Conservation (phyloP, 345 rosid genomes). For the Brassica carinata region DNA sequence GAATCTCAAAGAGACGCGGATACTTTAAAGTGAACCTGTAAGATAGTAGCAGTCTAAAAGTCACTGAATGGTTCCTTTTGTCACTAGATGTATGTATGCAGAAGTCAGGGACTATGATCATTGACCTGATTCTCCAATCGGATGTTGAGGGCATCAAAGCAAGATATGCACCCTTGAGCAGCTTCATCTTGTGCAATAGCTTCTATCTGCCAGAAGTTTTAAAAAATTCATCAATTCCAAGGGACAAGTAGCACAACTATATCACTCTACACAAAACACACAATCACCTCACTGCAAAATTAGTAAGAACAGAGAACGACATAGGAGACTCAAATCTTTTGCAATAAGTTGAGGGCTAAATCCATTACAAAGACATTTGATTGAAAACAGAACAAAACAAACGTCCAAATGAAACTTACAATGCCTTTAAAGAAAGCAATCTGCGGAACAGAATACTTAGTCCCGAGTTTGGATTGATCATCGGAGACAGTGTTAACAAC, state of each 20-base stretch:
- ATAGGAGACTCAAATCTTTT: background rate
- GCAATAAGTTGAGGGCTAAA: background rate
- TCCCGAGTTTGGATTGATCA: slow-evolving; percentile 89
- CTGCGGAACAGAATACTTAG: slow-evolving; percentile 80
- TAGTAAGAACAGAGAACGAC: background rate
- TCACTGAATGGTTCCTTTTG: background rate
- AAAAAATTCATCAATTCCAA: slow-evolving; percentile 8
- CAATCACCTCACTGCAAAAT: slow-evolving; percentile 1
- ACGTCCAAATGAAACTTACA: slow-evolving; percentile 49
- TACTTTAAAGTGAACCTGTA: slow-evolving; percentile 1
- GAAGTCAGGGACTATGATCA: slow-evolving; percentile 19
- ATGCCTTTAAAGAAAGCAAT: slow-evolving; percentile 78
- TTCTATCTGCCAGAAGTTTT: slow-evolving; percentile 52
- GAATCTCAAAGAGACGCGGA: background rate
- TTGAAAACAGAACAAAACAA: background rate
- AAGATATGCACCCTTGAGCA: slow-evolving; percentile 72
- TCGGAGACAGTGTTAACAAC: slow-evolving; percentile 79
- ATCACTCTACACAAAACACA: background rate
- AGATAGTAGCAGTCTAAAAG: slow-evolving; percentile 8
- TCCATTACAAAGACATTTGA: background rate
- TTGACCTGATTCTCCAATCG: slow-evolving; percentile 77
- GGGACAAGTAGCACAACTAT: background rate
- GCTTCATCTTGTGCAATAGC: slow-evolving; percentile 73
- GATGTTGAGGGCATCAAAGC: slow-evolving; percentile 69
- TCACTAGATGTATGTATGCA: background rate